phyloP scores from a whole-genome alignment of 257 asterid species.

The Solanum microdontum region DNA sequence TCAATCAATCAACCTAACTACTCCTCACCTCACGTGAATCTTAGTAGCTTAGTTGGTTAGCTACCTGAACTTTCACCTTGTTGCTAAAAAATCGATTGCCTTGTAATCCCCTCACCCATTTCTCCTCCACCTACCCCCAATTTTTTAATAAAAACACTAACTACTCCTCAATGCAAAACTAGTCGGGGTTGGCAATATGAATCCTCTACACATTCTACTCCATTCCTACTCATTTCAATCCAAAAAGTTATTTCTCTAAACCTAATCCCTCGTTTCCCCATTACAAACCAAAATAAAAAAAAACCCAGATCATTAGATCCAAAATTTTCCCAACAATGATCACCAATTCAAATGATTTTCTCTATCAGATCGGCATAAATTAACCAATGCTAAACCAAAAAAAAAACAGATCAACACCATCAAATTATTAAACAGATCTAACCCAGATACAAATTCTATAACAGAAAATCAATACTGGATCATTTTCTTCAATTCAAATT shows the following conservation, averaged over 20 bases:
- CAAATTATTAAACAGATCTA: not conserved
- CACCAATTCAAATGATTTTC: not conserved
- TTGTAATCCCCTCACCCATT: not conserved
- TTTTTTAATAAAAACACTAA: not conserved
- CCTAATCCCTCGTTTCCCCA: not conserved
- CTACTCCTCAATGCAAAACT: not conserved
- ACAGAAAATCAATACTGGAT: not conserved
- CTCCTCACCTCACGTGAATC: not conserved
- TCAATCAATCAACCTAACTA: not conserved
- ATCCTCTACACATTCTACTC: not conserved
- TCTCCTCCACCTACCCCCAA: not conserved
- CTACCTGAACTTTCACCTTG: not conserved
- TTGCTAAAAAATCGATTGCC: not conserved
- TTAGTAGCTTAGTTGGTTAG: not conserved
- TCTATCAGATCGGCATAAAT: not conserved
- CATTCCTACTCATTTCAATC: not conserved
- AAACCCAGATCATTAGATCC: slow-evolving; percentile 1
- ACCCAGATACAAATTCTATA: not conserved
- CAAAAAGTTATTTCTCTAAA: not conserved
- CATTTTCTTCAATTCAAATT: not conserved
- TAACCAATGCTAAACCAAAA: not conserved
- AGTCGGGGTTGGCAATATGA: not conserved
- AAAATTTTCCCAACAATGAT: not conserved
- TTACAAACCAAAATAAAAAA: not conserved
- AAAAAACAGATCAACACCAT: not conserved